Conservation (phyloP, 768 basidiomycete genomes). For the Suillus discolor region DNA sequence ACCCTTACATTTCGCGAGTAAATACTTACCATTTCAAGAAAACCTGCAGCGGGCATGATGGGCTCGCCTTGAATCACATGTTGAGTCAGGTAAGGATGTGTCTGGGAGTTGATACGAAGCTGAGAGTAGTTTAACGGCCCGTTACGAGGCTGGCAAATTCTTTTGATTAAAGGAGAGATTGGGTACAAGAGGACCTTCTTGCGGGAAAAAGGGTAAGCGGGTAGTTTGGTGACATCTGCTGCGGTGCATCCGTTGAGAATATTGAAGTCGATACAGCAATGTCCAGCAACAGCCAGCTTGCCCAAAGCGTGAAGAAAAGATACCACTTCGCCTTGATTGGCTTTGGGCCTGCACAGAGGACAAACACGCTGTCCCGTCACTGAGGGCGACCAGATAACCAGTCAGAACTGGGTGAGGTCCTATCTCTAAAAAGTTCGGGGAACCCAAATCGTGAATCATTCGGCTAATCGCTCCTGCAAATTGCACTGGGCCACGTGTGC, state of each 20-base stretch:
- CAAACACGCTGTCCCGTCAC: background rate
- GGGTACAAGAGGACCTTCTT: constrained; percentile 24
- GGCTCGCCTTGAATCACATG: constrained; percentile 48
- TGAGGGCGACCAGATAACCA: background rate
- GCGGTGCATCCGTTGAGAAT: constrained; percentile 28
- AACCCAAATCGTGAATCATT: constrained; percentile 28
- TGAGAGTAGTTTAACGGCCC: constrained; percentile 40
- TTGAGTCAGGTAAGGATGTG: constrained; percentile 43
- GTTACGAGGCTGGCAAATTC: constrained; percentile 25
- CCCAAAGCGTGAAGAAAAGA: constrained; percentile 33
- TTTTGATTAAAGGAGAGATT: constrained; percentile 15
- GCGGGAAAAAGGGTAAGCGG: constrained; percentile 25
- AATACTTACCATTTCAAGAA: constrained; percentile 37
- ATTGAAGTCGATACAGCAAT: constrained; percentile 35
- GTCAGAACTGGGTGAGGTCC: constrained; percentile 20
- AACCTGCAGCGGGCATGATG: constrained; percentile 51
- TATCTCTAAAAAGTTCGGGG: constrained; percentile 18
- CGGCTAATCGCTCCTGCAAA: constrained; percentile 37
- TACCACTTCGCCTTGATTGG: constrained; percentile 23
- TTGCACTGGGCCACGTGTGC: constrained; percentile 37
- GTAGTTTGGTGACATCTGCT: background rate
- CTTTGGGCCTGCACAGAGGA: background rate
- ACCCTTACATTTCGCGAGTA: background rate
- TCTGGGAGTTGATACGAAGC: constrained; percentile 38
- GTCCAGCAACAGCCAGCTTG: constrained; percentile 28